Conservation (phyloP, 73 alveolate species). For the Stentor roeselii region DNA sequence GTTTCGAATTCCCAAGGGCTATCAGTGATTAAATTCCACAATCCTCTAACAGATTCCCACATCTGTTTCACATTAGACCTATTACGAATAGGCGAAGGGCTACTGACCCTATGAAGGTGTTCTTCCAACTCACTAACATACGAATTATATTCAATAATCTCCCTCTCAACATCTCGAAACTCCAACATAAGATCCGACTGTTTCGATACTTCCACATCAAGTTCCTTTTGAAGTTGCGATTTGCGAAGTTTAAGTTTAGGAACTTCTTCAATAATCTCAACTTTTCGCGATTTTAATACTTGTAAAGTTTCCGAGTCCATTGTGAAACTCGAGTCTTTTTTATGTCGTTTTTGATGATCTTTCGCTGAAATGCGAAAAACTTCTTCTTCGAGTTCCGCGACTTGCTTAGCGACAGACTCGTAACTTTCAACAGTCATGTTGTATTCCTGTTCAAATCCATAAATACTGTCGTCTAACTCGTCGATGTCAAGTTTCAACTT, state of each 20-base stretch:
- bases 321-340: background rate
- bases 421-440: background rate
- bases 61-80: background rate
- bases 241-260: constrained; percentile 1
- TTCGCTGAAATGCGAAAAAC: constrained; percentile 1
- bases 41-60: background rate
- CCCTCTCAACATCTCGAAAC: background rate
- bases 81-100: constrained; percentile 7
- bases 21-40: background rate
- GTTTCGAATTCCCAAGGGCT: constrained; percentile 13
- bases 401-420: background rate
- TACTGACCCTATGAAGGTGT: background rate
- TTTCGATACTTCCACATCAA: background rate
- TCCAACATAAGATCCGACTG: background rate
- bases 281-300: background rate
- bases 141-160: background rate
- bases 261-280: background rate
- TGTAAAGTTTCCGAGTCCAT: background rate
- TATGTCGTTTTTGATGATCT: background rate
- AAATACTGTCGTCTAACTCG: background rate
- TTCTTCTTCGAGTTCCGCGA: background rate
- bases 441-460: background rate
- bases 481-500: background rate
- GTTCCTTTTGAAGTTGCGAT: background rate
- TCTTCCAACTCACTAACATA: background rate